A percentile compares a stretch with the other conserved stretches of the same genome.
Conservation (phyloP, 257 asterid genomes). For the Parsonsia alboflavescens region DNA sequence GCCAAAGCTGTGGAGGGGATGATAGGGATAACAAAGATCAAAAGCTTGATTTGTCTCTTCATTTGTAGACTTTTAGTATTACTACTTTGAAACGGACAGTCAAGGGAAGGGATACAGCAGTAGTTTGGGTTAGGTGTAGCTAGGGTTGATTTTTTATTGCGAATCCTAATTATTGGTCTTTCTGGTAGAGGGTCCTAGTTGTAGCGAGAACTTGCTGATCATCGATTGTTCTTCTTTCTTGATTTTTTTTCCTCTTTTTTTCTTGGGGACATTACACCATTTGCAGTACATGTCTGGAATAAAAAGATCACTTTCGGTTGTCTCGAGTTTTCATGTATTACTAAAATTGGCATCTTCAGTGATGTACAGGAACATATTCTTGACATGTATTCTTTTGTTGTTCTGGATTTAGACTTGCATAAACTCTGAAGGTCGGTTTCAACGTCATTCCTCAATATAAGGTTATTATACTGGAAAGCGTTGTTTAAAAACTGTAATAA, state of each 20-base stretch:
- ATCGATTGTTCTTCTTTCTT: neutral
- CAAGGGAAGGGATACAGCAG: too few species aligned
- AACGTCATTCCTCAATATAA: too few species aligned
- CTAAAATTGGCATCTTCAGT: neutral
- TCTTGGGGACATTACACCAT: neutral
- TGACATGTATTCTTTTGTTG: neutral
- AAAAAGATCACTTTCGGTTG: neutral
- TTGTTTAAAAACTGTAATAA: too few species aligned
- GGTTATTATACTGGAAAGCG: too few species aligned
- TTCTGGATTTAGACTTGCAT: neutral
- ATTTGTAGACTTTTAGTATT: conserved; percentile 32
- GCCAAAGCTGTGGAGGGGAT: conserved; percentile 17
- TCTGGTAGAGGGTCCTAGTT: neutral
- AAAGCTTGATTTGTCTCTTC: conserved; percentile 79
- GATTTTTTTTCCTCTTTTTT: too few species aligned
- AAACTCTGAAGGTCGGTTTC: too few species aligned
- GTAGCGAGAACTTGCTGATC: neutral
- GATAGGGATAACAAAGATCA: conserved; percentile 32
- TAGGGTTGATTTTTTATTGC: too few species aligned
- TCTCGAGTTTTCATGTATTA: neutral
- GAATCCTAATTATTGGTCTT: too few species aligned
- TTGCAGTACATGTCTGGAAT: conserved; percentile 2
- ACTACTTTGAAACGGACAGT: neutral
- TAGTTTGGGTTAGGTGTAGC: too few species aligned
- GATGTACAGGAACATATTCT: too few species aligned